phyloP scores from a whole-genome alignment of 1,139 yeast genomes.

The Pneumocystis carinii region DNA sequence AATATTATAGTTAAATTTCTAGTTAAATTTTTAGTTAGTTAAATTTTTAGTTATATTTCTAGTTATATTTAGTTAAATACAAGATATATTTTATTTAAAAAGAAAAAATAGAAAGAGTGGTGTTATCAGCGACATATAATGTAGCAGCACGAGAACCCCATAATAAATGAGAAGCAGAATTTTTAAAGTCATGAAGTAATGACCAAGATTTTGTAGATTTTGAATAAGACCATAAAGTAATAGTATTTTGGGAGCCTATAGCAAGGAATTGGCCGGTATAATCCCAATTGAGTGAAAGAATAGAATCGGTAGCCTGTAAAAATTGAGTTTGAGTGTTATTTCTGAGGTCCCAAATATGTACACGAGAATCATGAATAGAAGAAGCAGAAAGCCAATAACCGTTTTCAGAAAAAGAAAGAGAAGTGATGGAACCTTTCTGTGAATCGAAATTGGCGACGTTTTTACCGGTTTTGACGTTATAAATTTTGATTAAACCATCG shows the following conservation, averaged over 20 bases:
- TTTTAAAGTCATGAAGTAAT: background rate
- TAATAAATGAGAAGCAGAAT: conserved; percentile 1
- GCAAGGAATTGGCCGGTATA: conserved; percentile 28
- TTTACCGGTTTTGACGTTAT: conserved; percentile 31
- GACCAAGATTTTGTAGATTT: conserved; percentile 9
- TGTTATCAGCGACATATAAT: background rate
- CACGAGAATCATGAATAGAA: conserved; percentile 18
- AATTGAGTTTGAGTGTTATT: conserved; percentile 18
- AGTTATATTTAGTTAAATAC: no score
- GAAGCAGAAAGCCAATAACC: conserved; percentile 47
- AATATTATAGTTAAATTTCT: no score
- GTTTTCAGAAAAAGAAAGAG: conserved; percentile 44
- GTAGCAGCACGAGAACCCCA: conserved; percentile 6
- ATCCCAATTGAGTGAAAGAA: conserved; percentile 29
- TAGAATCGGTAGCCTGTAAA: conserved; percentile 15
- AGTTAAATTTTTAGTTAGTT: no score
- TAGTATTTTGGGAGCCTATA: conserved; percentile 13
- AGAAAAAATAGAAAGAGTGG: background rate
- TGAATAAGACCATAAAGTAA: conserved; percentile 4
- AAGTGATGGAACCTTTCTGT: conserved; percentile 23
- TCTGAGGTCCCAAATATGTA: conserved; percentile 17
- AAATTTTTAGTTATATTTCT: no score
- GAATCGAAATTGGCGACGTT: conserved; percentile 29
- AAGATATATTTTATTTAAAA: background rate
- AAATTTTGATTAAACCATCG: conserved; percentile 30